Conservation (phyloP, 1,284 basidiomycete species). For the Heterobasidion irregulare region DNA sequence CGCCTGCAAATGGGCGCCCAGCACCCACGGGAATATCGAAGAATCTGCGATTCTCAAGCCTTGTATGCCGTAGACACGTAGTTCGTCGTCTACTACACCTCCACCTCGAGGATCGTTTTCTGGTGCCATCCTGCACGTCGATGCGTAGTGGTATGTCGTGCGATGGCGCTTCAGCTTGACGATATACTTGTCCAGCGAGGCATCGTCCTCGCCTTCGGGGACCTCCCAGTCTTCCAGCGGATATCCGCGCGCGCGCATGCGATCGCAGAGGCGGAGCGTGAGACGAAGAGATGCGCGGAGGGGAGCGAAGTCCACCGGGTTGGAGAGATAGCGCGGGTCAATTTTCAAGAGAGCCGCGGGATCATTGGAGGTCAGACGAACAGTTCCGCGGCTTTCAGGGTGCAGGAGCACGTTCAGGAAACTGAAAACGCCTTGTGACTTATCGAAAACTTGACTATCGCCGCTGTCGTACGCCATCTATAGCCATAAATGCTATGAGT, state of each 20-base stretch:
- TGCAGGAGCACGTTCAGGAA: conserved; percentile 14
- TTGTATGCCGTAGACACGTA: conserved; percentile 29
- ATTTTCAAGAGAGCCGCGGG: conserved; percentile 27
- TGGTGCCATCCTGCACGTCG: conserved; percentile 23
- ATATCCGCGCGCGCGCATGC: conserved; percentile 19
- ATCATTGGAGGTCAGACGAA: conserved; percentile 25
- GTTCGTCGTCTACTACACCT: conserved; percentile 30
- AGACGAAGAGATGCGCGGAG: conserved; percentile 32
- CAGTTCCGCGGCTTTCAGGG: conserved; percentile 17
- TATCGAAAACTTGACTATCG: conserved; percentile 1
- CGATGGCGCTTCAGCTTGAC: conserved; percentile 5
- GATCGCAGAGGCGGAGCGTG: conserved; percentile 27
- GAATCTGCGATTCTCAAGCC: conserved; percentile 26
- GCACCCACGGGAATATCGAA: conserved; percentile 22
- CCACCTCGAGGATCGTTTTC: conserved; percentile 11
- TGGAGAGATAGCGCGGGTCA: conserved; percentile 30
- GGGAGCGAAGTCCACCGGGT: conserved; percentile 18
- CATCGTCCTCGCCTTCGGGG: conserved; percentile 16
- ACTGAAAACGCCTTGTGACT: conserved; percentile 13
- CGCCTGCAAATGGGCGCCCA: conserved; percentile 20
- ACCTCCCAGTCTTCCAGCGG: conserved; percentile 16
- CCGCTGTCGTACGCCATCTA: conserved; percentile 2
- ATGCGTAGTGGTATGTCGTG: conserved; percentile 20
- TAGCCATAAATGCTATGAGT: background rate
- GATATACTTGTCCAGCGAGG: conserved; percentile 18